Evolutionary conservation across 192 early-diverging fungal genomes (phyloP).

Genomic region (Jimgerdemannia flammicorona): DNA sequence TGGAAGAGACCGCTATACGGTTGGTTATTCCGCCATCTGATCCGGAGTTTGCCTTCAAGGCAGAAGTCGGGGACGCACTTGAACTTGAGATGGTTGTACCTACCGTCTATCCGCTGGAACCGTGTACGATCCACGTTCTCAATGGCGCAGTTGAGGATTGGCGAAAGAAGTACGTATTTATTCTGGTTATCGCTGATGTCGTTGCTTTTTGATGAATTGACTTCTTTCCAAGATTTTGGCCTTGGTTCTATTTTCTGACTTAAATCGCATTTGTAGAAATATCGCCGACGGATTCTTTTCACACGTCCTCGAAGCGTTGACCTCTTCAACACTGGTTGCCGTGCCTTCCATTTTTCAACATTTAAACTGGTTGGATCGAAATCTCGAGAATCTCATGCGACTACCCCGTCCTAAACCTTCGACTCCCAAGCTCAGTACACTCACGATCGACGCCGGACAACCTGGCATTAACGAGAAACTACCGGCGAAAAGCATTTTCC

Average conservation of each 20-base stretch:
- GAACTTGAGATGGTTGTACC: constrained; percentile 31
- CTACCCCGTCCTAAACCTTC: constrained; percentile 2
- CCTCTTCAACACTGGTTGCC: not conserved
- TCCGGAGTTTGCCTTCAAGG: constrained; percentile 10
- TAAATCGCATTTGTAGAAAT: not conserved
- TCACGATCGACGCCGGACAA: not conserved
- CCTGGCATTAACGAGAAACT: not conserved
- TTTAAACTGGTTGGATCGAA: constrained; percentile 50
- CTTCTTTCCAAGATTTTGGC: too few relatives aligned
- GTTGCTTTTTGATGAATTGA: too few relatives aligned
- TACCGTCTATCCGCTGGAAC: constrained; percentile 31
- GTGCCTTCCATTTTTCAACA: constrained; percentile 24
- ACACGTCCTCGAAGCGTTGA: not conserved
- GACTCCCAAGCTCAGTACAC: not conserved
- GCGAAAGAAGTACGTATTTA: not conserved
- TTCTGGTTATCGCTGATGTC: too few relatives aligned
- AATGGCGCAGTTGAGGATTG: not conserved
- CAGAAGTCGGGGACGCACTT: constrained; percentile 12
- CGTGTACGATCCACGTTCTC: constrained; percentile 30
- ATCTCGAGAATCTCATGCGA: constrained; percentile 31
- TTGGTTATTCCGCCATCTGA: constrained; percentile 10
- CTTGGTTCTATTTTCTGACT: too few relatives aligned
- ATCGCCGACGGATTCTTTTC: not conserved
- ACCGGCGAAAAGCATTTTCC: constrained; percentile 11
- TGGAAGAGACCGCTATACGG: constrained; percentile 1